Percentiles rank a stretch among this genome's conserved stretches.
These are phyloP conservation scores for Centaurea solstitialis DNA, from an alignment of 129 eudicot species.

Conservation along the genomic window DNA sequence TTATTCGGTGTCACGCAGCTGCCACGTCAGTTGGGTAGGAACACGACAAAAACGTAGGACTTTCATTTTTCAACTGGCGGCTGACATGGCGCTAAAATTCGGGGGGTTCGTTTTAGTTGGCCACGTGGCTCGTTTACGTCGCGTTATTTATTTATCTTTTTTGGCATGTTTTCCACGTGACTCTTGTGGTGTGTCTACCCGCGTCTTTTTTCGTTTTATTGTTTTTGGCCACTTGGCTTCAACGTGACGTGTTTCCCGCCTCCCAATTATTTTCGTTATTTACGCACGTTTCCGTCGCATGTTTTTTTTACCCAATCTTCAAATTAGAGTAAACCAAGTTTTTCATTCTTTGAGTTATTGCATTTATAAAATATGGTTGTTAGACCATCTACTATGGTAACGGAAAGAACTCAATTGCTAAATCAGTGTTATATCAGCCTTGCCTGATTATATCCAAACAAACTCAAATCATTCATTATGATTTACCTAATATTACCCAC, in stretches of 20 bases:
- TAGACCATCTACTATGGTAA: too few species aligned
- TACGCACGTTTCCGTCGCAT: not conserved
- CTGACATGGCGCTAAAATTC: slow-evolving; percentile 35
- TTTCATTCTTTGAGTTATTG: too few species aligned
- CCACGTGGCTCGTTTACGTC: slow-evolving; percentile 32
- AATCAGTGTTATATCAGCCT: too few species aligned
- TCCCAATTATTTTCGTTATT: not conserved
- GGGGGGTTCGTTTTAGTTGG: slow-evolving; percentile 18
- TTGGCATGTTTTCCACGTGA: slow-evolving; percentile 39
- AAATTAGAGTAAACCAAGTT: not conserved
- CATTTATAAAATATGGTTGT: too few species aligned
- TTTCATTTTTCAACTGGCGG: slow-evolving; percentile 22
- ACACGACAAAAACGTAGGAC: slow-evolving; percentile 25
- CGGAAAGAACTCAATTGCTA: too few species aligned
- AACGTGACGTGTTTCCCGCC: not conserved
- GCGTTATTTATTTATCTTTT: not conserved
- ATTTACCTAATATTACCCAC: too few species aligned
- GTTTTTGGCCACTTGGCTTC: slow-evolving; percentile 14
- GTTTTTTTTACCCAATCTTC: not conserved
- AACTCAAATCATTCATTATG: too few species aligned
- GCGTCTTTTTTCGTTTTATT: slow-evolving; percentile 17
- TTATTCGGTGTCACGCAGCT: slow-evolving; percentile 33
- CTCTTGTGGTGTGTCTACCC: not conserved
- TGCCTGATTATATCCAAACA: too few species aligned
- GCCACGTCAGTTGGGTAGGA: slow-evolving; percentile 24